Evolutionary conservation across 1,284 basidiomycete genomes (phyloP).

Genomic region (Puccinia hordei): DNA sequence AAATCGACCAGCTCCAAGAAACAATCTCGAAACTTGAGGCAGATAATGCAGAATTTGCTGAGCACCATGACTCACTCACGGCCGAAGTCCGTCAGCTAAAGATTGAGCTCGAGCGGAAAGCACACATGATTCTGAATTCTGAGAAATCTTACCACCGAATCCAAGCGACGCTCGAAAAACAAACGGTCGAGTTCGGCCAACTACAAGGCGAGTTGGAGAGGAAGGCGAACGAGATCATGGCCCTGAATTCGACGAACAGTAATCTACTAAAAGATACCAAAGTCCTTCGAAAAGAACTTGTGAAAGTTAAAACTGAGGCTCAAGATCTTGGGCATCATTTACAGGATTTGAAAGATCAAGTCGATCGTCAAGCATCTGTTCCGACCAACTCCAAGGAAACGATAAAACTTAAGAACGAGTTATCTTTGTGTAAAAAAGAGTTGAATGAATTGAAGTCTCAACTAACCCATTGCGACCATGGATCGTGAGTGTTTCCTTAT

Average conservation of each 20-base stretch:
- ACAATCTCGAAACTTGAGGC: conserved; percentile 31
- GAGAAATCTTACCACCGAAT: conserved; percentile 35
- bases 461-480: neutral
- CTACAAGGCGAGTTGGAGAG: conserved; percentile 28
- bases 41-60: conserved; percentile 21
- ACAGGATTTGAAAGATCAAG: conserved; percentile 21
- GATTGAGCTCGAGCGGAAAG: conserved; percentile 5
- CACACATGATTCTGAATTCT: neutral
- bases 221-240: conserved; percentile 30
- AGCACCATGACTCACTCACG: conserved; percentile 15
- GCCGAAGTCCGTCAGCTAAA: conserved; percentile 17
- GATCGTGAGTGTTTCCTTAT: conserved; percentile 1
- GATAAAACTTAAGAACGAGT: conserved; percentile 32
- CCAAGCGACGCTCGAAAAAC: conserved; percentile 28
- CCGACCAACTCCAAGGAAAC: conserved; percentile 25
- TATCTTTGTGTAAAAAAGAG: conserved; percentile 36
- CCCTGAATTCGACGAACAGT: conserved; percentile 15
- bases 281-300: conserved; percentile 33
- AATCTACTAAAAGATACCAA: conserved; percentile 33
- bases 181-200: conserved; percentile 1
- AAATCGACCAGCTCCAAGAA: conserved; percentile 35
- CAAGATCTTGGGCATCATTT: conserved; percentile 37
- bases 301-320: conserved; percentile 33
- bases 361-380: neutral
- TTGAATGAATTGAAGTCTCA: conserved; percentile 34